Conservation (phyloP, 148 eudicot species). For the Chenopodium album region DNA sequence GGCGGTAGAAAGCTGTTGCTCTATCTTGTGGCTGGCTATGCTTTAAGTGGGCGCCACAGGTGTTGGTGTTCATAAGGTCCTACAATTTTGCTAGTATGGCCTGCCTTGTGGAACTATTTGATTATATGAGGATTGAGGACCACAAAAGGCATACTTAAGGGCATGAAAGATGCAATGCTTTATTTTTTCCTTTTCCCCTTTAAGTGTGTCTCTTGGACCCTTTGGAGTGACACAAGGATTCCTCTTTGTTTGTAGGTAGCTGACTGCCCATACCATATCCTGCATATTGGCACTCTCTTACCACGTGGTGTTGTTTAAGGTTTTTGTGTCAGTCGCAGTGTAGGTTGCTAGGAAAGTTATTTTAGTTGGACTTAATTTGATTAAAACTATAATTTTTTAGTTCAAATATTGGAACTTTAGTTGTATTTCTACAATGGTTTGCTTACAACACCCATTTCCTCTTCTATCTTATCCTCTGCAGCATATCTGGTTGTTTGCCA, state of each 20-base stretch:
- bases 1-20: slow-evolving; percentile 37
- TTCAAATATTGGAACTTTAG: neutral
- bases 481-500: neutral
- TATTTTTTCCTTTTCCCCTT: neutral
- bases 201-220: slow-evolving; percentile 17
- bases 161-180: slow-evolving; percentile 23
- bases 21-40: slow-evolving; percentile 55
- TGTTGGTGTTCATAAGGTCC: slow-evolving; percentile 27
- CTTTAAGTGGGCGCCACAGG: slow-evolving; percentile 22
- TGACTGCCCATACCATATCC: slow-evolving; percentile 20
- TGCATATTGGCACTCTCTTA: slow-evolving; percentile 21
- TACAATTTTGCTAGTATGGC: slow-evolving; percentile 15
- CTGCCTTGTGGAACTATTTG: slow-evolving; percentile 34
- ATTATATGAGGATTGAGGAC: slow-evolving; percentile 29
- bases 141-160: slow-evolving; percentile 22
- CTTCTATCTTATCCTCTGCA: neutral
- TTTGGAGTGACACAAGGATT: slow-evolving; percentile 15
- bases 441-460: neutral
- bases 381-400: neutral
- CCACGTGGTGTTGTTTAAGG: slow-evolving; percentile 35
- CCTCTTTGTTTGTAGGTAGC: slow-evolving; percentile 13
- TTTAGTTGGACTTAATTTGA: slow-evolving; percentile 22
- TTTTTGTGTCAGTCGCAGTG: slow-evolving; percentile 6
- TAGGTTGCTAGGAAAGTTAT: slow-evolving; percentile 7
- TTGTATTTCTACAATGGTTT: neutral